A percentile compares a stretch with the other conserved stretches of the same genome.
phyloP scores from a whole-genome alignment of 1,284 basidiomycete genomes.

The Moniliophthora roreri region DNA sequence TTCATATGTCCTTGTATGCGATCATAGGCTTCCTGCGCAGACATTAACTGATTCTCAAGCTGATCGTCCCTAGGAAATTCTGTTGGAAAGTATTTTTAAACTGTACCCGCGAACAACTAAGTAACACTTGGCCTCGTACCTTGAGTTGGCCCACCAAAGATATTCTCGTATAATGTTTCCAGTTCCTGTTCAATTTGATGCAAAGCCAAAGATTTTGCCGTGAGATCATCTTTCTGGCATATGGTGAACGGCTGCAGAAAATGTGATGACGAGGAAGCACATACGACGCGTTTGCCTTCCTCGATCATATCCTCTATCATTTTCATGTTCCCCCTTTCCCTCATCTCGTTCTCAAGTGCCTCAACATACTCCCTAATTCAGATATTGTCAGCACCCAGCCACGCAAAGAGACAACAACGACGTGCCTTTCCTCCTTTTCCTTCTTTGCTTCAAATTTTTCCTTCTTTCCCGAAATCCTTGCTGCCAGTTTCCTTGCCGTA shows the following conservation, averaged over 20 bases:
- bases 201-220: conserved; percentile 27
- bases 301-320: conserved; percentile 29
- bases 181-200: conserved; percentile 33
- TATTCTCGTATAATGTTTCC: conserved; percentile 32
- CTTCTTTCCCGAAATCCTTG: conserved; percentile 37
- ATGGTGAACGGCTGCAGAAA: no score
- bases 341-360: conserved; percentile 38
- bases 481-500: conserved; percentile 33
- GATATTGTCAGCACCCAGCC: background rate
- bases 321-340: conserved; percentile 31
- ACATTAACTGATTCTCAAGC: conserved; percentile 12
- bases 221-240: conserved; percentile 20
- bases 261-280: conserved; percentile 8
- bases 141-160: conserved; percentile 43
- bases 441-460: conserved; percentile 39
- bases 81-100: background rate
- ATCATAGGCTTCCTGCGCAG: conserved; percentile 28
- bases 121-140: conserved; percentile 18
- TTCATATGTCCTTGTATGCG: conserved; percentile 34
- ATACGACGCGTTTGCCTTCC: conserved; percentile 34
- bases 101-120: background rate
- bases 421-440: conserved; percentile 42
- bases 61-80: conserved; percentile 18
- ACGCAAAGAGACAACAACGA: background rate
- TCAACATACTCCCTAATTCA: conserved; percentile 39